Base-by-base conservation (phyloP, 805 yeast genomes). In the Ogataea ganodermae region DNA sequence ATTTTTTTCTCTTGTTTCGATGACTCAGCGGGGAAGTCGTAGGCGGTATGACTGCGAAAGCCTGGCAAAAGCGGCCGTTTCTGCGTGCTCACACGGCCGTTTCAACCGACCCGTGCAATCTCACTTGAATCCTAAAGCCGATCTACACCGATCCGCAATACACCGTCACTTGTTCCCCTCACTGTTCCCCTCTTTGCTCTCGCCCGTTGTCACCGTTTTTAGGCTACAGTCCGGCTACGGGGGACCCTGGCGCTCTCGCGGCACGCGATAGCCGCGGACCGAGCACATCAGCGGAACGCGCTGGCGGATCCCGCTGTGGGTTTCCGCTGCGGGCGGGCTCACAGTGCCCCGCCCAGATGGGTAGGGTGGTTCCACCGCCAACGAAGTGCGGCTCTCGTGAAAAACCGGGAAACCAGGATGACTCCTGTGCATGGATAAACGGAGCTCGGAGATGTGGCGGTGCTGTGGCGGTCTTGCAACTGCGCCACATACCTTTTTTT, bases 201-300 rank as follows among this genome's bases (percentile, higher is more conserved):
- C 44, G 28, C 44, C 44, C 44, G 44, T 40, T 40, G 37, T 31
- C 44, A 31, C 28, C 44, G 44, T 18, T 40, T 26, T 7, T 40
- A 32, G 44, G 14, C 44, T 32, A 40, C 20, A 31, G 22, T 4
- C 22, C 31, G 31, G 41, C 41, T 26, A 33, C 33, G 23, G 23
- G 4, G 24, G 36, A 20, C 36, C 36, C n/a, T 18, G 23, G n/a
- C 10, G 35, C 17, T n/a, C 21, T 32, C 35, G 21, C 14, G 35
- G 18, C 21, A 32, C 18, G 27, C 27, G 39, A 35, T 35, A 35
- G 40, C 40, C 40, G 40, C 31, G 8, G 33, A 4, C 33, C 18
- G 33, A n/a, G 22, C 6, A 13, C 36, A 10, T 7, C 27, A 24
- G 27, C 6, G 9, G 7, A 24, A 7, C 27, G 36, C 36, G 5